phyloP scores from a whole-genome alignment of 2,329 filamentous ascomycete genomes.

The Trichoderma sp. region DNA sequence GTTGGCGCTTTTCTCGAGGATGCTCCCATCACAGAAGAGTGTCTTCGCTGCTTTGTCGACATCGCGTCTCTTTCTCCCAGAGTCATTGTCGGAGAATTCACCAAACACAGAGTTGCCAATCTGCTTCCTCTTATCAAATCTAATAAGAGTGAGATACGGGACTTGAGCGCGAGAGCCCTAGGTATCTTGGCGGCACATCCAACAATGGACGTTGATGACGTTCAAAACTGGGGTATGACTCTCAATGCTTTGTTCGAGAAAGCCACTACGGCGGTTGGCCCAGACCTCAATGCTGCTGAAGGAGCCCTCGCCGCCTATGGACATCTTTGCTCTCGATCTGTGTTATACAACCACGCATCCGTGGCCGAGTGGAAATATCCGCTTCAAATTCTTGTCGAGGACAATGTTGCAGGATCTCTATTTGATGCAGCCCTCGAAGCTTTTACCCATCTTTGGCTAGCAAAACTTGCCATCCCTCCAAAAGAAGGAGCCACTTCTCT shows the following conservation, averaged over 20 bases:
- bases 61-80: constrained; percentile 55
- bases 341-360: constrained; percentile 44
- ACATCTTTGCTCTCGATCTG: constrained; percentile 45
- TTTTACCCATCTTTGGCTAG: constrained; percentile 50
- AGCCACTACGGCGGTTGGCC: constrained; percentile 44
- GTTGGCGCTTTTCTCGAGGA: constrained; percentile 54
- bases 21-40: constrained; percentile 47
- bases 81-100: constrained; percentile 51
- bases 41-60: constrained; percentile 55
- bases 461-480: constrained; percentile 42
- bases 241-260: constrained; percentile 48
- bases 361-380: constrained; percentile 35
- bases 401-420: constrained; percentile 37
- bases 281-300: constrained; percentile 48
- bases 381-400: constrained; percentile 35
- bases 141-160: constrained; percentile 69
- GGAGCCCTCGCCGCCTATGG: constrained; percentile 49
- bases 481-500: constrained; percentile 34
- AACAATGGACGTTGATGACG: constrained; percentile 38
- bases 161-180: constrained; percentile 67
- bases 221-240: constrained; percentile 31
- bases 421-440: constrained; percentile 48
- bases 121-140: constrained; percentile 65
- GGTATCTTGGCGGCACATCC: constrained; percentile 76
- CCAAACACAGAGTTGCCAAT: constrained; percentile 46